These are phyloP conservation scores for Solanum dulcamara DNA, from an alignment of 257 asterid genomes.

Conservation along the genomic window DNA sequence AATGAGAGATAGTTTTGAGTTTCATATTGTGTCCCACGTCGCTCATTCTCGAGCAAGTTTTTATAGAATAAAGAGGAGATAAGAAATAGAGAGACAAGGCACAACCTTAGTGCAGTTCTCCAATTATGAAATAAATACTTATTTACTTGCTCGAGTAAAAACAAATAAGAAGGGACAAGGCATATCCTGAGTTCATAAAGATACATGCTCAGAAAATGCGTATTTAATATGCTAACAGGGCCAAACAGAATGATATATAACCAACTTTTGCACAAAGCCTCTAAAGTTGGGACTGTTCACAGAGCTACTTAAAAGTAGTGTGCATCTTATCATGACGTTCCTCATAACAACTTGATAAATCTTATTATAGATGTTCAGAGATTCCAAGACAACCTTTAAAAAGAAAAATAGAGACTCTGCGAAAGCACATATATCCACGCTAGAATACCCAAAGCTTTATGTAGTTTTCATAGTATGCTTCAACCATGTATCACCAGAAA, in stretches of 20 bases:
- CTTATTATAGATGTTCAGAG: background rate
- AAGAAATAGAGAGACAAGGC: background rate
- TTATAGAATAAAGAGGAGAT: background rate
- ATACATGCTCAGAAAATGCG: background rate
- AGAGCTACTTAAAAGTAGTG: background rate
- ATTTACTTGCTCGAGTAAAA: too few relatives aligned
- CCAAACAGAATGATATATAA: background rate
- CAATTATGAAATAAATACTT: too few relatives aligned
- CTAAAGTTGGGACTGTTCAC: background rate
- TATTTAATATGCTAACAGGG: background rate
- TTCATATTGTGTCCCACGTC: background rate
- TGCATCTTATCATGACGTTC: background rate
- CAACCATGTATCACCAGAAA: background rate
- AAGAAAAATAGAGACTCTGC: background rate
- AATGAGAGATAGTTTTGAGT: background rate
- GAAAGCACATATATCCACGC: background rate
- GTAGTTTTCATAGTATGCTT: background rate
- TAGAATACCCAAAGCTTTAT: background rate
- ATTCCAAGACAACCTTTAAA: background rate
- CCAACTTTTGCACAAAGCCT: background rate
- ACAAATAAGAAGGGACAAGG: background rate
- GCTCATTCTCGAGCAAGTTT: background rate
- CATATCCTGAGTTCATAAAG: background rate
- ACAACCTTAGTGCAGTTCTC: too few relatives aligned
- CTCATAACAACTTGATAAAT: background rate